These are phyloP conservation scores for Shiraia bambusicola DNA, from an alignment of 2,329 filamentous ascomycete species.

Conservation along the genomic window DNA sequence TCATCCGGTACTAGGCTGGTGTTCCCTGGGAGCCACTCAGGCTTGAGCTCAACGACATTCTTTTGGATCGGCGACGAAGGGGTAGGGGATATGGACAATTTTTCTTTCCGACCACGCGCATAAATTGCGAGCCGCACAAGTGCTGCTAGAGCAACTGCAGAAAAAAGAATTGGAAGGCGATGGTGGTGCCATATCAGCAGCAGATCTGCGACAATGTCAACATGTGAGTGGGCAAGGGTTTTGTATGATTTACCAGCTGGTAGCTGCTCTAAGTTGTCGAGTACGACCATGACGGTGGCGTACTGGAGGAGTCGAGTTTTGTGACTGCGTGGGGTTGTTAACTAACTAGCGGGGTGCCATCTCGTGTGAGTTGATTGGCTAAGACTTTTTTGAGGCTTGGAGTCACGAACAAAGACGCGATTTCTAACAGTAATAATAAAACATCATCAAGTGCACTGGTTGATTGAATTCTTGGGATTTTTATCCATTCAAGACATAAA, in stretches of 20 bases:
- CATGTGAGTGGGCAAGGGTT: not conserved
- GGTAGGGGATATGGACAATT: constrained; percentile 31
- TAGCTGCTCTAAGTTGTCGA: constrained; percentile 12
- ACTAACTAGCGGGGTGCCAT: constrained; percentile 17
- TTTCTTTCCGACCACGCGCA: constrained; percentile 30
- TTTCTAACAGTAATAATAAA: too few relatives aligned
- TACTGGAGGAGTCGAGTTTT: constrained; percentile 9
- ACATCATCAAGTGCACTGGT: too few relatives aligned
- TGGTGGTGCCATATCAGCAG: constrained; percentile 42
- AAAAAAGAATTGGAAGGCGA: constrained; percentile 37
- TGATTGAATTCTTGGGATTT: too few relatives aligned
- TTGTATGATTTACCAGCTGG: constrained; percentile 14
- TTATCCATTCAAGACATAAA: too few relatives aligned
- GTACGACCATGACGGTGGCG: constrained; percentile 17
- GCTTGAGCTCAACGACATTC: constrained; percentile 31
- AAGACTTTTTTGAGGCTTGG: too few relatives aligned
- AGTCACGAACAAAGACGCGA: too few relatives aligned
- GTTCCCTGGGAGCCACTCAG: constrained; percentile 41
- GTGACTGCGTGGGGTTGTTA: constrained; percentile 23
- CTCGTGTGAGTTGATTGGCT: constrained; percentile 9
- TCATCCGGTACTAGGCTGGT: constrained; percentile 23
- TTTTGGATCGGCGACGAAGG: constrained; percentile 38
- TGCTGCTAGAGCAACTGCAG: constrained; percentile 30
- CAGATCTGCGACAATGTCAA: constrained; percentile 29
- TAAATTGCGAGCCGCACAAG: constrained; percentile 33